Percentiles rank a stretch among this genome's conserved stretches.
Evolutionary conservation across 352 stramenopile species (phyloP).

Genomic region (Globisporangium cylindrosporum): DNA sequence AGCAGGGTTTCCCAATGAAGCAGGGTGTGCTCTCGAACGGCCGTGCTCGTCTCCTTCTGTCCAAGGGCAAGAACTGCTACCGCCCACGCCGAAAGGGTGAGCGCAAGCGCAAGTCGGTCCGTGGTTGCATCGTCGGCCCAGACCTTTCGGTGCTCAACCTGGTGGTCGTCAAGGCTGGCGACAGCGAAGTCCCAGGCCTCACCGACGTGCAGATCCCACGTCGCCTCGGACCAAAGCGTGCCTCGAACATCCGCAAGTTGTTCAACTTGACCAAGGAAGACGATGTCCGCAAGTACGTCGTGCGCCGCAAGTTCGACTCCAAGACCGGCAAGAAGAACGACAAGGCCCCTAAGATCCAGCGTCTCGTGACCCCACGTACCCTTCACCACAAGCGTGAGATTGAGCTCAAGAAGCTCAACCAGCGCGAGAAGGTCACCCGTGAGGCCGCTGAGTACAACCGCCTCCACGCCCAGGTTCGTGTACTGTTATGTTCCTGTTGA

Average conservation of each 20-base stretch:
- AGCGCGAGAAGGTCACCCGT: conserved; percentile 90
- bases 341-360: conserved; percentile 99
- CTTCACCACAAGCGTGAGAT: conserved; percentile 96
- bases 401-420: conserved; percentile 78
- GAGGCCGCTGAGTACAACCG: conserved; percentile 98
- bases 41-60: conserved; percentile 97
- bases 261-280: conserved; percentile 99
- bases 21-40: conserved; percentile 99
- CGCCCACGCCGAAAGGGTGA: conserved; percentile 93
- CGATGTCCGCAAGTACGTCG: conserved; percentile 99
- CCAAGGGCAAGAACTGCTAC: conserved; percentile 98
- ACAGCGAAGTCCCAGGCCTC: conserved; percentile 95
- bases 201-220: conserved; percentile 96
- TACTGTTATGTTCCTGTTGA: conserved; percentile 6
- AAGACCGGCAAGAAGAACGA: conserved; percentile 98
- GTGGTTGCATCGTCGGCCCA: conserved; percentile 98
- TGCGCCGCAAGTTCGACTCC: conserved; percentile 97
- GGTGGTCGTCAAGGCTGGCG: conserved; percentile 97
- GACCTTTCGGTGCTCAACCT: conserved; percentile 99
- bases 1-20: conserved; percentile 99
- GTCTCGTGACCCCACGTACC: conserved; percentile 96
- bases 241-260: conserved; percentile 99
- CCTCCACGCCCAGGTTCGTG: conserved; percentile 91
- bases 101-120: conserved; percentile 99
- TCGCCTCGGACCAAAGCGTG: conserved; percentile 98